phyloP scores from a whole-genome alignment of 306 rosid genomes.

The Crotalaria pallida region DNA sequence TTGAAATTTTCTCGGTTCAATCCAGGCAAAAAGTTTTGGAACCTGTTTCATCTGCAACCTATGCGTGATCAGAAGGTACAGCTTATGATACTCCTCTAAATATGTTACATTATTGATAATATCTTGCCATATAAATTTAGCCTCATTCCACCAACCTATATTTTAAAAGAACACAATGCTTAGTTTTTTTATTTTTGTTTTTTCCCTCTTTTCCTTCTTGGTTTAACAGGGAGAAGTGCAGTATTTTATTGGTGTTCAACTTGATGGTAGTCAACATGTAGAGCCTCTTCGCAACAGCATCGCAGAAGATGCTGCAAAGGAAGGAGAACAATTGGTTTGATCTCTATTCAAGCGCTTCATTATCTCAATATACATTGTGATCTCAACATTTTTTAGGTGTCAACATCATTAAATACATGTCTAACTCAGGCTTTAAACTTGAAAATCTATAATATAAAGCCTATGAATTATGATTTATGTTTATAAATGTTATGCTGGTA shows the following conservation, averaged over 20 bases:
- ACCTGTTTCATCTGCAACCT: conserved; percentile 92
- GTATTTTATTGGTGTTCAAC: conserved; percentile 95
- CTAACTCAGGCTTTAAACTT: neutral
- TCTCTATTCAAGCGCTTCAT: conserved; percentile 15
- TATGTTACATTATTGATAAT: conserved; percentile 7
- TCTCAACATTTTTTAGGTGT: neutral
- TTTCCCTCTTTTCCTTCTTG: conserved; percentile 7
- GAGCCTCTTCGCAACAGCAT: conserved; percentile 79
- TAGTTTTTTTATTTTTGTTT: too few relatives aligned
- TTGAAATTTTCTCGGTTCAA: conserved; percentile 24
- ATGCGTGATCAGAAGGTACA: conserved; percentile 99
- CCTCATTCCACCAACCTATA: neutral
- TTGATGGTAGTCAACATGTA: conserved; percentile 93
- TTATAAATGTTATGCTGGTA: neutral
- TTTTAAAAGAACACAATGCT: neutral
- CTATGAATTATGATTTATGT: neutral
- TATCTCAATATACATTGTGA: neutral
- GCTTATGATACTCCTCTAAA: neutral
- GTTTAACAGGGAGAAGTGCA: conserved; percentile 89
- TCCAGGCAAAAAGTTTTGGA: conserved; percentile 96
- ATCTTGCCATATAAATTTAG: neutral
- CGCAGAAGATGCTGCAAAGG: conserved; percentile 56
- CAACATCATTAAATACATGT: neutral
- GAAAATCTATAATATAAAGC: neutral
- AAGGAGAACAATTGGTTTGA: conserved; percentile 69